Evolutionary conservation across 805 yeast genomes (phyloP), one percentile per base, ranked within the genome.

Genomic region (Lachancea nothofagi): DNA sequence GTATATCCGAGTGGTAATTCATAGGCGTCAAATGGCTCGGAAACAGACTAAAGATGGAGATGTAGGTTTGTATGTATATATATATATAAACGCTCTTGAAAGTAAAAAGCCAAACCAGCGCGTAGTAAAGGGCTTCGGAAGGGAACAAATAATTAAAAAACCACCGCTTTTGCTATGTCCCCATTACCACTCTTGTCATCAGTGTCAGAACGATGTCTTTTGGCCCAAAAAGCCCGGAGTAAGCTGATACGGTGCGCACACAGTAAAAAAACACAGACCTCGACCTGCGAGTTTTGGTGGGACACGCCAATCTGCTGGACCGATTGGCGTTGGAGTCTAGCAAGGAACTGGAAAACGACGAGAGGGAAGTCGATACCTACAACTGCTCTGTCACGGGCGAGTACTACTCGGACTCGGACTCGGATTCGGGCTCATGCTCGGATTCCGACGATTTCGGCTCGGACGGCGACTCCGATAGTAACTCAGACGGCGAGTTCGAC

Each of bases 231-330:
- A 28, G 61, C 55, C 3, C 47, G 55, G 12, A 32, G 44, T 3
- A 57, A 57, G 34, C 47, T 57, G 9, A 27, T 48, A 22, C 30
- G 22, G 4, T 50, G 54, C 35, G 57, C 55, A 2, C 40, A 39
- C 18, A 25, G 41, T 4, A 45, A 34, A 22, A 40, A 24, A 53
- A 46, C 33, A 46, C 43, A 32, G 59, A 57, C 21, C 46, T 46
- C 25, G 49, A 61, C 19, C 40, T 59, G 17, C 42, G 65, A 19
- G 48, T 53, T 5, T 36, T 61, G 12, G 61, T 61, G 1, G 64
- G 61, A 3, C 65, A 61, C 40, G 64, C 65, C 1, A 58, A 59
- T 43, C 36, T 61, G 29, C 41, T 59, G 22, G 65, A 61, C 38
- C 48, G 47, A 15, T 20, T 35, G 38, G 32, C 59, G 7, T 49